phyloP scores from a whole-genome alignment of 2,329 filamentous ascomycete species.

The Cercospora sp. region DNA sequence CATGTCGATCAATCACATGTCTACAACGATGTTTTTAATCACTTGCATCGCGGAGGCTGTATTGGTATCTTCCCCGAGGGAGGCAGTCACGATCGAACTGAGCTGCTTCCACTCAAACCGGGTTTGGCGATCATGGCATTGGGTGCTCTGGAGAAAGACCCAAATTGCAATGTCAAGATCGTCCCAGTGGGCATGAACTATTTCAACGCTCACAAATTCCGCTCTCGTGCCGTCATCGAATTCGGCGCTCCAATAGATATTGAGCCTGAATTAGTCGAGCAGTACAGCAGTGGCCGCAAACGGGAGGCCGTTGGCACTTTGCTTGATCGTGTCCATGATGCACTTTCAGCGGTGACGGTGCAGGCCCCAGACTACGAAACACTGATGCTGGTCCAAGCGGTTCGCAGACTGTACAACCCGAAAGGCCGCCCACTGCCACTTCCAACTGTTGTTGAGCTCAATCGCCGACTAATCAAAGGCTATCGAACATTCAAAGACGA shows the following conservation, averaged over 20 bases:
- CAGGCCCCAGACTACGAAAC: constrained; percentile 94
- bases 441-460: constrained; percentile 90
- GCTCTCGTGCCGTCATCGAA: constrained; percentile 91
- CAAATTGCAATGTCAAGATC: constrained; percentile 86
- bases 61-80: constrained; percentile 97
- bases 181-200: constrained; percentile 99
- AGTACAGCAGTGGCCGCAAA: constrained; percentile 79
- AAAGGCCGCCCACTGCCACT: constrained; percentile 91
- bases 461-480: constrained; percentile 83
- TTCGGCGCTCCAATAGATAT: constrained; percentile 90
- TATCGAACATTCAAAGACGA: constrained; percentile 93
- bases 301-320: constrained; percentile 84
- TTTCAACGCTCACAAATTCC: constrained; percentile 98
- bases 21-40: constrained; percentile 87
- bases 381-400: constrained; percentile 93
- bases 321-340: constrained; percentile 82
- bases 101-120: constrained; percentile 88
- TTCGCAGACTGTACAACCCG: constrained; percentile 87
- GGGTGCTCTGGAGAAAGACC: constrained; percentile 80
- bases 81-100: constrained; percentile 90
- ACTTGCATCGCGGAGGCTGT: constrained; percentile 78
- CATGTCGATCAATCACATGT: constrained; percentile 93
- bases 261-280: constrained; percentile 74
- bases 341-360: constrained; percentile 83
- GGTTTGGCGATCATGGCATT: constrained; percentile 98